A percentile compares a stretch with the other conserved stretches of the same genome.
These are phyloP conservation scores for Lentinus tigrinus DNA, from an alignment of 768 basidiomycete genomes.

Conservation along the genomic window DNA sequence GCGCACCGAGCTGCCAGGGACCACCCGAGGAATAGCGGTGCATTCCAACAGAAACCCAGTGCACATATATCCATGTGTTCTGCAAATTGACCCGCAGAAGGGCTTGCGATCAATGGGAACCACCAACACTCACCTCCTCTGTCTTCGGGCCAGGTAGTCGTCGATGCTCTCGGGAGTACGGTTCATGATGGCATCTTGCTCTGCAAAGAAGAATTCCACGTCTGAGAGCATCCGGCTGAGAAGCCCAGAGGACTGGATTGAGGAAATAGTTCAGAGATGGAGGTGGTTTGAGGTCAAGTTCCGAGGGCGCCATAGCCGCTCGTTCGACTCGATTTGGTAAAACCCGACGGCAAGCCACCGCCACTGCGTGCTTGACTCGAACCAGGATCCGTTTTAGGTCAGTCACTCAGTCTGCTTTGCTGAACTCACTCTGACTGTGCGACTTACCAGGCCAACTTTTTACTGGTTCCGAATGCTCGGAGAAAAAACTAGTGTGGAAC, in stretches of 20 bases:
- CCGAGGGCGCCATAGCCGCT: neutral
- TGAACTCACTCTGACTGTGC: too few species aligned
- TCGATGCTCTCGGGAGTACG: slow-evolving; percentile 52
- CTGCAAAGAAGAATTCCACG: slow-evolving; percentile 48
- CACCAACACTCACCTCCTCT: slow-evolving; percentile 2
- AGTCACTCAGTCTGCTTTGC: too few species aligned
- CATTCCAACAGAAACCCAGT: too few species aligned
- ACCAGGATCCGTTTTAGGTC: too few species aligned
- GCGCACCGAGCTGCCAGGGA: too few species aligned
- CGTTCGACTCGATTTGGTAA: neutral
- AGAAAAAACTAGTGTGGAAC: too few species aligned
- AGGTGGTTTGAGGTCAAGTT: slow-evolving; percentile 1
- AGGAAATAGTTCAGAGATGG: neutral
- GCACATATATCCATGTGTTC: too few species aligned
- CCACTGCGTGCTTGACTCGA: neutral
- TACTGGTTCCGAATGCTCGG: too few species aligned
- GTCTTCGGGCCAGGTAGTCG: slow-evolving; percentile 38
- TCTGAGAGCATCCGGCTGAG: neutral
- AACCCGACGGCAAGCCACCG: neutral
- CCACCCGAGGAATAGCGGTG: too few species aligned
- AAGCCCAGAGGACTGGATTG: neutral
- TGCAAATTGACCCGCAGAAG: too few species aligned
- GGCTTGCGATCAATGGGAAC: too few species aligned
- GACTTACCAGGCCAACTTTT: too few species aligned
- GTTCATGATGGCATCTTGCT: slow-evolving; percentile 55